phyloP scores from a whole-genome alignment of 2,329 filamentous ascomycete genomes.

The Zasmidium angulare region DNA sequence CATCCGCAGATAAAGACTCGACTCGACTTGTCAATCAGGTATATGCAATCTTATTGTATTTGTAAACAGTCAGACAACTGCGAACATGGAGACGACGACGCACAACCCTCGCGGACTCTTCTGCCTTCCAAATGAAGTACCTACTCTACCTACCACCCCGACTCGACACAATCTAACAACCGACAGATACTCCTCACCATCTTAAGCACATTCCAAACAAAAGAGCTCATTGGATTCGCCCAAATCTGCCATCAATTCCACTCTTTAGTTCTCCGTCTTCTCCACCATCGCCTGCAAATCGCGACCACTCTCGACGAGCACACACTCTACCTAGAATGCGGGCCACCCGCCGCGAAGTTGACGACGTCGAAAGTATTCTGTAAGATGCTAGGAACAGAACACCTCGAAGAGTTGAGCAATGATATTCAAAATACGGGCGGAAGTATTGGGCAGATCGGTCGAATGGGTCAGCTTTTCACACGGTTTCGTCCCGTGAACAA shows the following conservation, averaged over 20 bases:
- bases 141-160: not conserved
- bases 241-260: conserved; percentile 64
- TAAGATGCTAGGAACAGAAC: conserved; percentile 64
- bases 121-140: conserved; percentile 35
- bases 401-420: conserved; percentile 46
- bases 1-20: not conserved
- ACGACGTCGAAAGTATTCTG: conserved; percentile 70
- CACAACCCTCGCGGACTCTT: conserved; percentile 24
- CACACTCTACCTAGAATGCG: conserved; percentile 74
- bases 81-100: conserved; percentile 2
- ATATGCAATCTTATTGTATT: not conserved
- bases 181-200: conserved; percentile 44
- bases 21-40: not conserved
- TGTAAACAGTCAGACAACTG: conserved; percentile 3
- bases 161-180: conserved; percentile 12
- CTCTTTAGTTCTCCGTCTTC: conserved; percentile 60
- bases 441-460: conserved; percentile 46
- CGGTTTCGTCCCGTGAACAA: conserved; percentile 66
- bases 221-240: conserved; percentile 53
- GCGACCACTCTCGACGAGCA: conserved; percentile 60
- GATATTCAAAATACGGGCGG: conserved; percentile 36
- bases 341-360: conserved; percentile 68
- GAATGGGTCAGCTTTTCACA: conserved; percentile 63
- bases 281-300: conserved; percentile 63
- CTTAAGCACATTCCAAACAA: conserved; percentile 43